Base-by-base conservation (phyloP, 139 green algal genomes). In the Chlorella sp. region DNA sequence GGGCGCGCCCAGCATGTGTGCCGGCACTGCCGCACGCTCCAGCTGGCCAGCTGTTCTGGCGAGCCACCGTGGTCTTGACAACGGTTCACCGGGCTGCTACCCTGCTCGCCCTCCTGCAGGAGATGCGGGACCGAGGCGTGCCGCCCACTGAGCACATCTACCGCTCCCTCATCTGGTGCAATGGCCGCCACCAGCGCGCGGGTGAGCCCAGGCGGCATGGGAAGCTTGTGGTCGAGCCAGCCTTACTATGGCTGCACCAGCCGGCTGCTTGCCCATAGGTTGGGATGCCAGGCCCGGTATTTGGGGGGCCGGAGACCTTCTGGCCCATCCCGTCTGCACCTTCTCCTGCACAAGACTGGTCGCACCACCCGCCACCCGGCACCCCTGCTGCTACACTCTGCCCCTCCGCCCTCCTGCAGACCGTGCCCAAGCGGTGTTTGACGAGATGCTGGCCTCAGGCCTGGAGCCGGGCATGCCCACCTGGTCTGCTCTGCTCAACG, bases 401-500 rank as follows among this genome's bases (percentile, higher is more conserved):
- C 44, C 44, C 44, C 38, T 2, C 47, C 2, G 32, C 26, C 2
- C 41, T 79, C n/a, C 23, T 38, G 69, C 86, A 78, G 57, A 56
- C 69, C 74, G 51, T 0, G 60, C 80, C 13, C 62, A 62, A 56
- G 26, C 28, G 16, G 23, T 89, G 11, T 85, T 89, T 69, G 39
- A 87, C 16, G 55, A 55, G 32, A 87, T 89, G 86, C 18, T 74
- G 41, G 32, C 32, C 47, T 18, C 44, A 4, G 73, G 80, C 2
- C 6, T 87, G 15, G 36, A 51, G 28, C 86, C 86, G 1, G 51
- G 44, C 4, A 26, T 70, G 36, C 28, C 51, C 41, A 87, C 80
- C 39, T 87, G 64, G 68, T 47, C n/a, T 51, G 71, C 72, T 0
- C 57, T 89, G 60, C 70, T 89, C 55, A 84, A 87, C 41, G 86